Evolutionary conservation across 768 basidiomycete species (phyloP).

Genomic region (Agaricus subrufescens): DNA sequence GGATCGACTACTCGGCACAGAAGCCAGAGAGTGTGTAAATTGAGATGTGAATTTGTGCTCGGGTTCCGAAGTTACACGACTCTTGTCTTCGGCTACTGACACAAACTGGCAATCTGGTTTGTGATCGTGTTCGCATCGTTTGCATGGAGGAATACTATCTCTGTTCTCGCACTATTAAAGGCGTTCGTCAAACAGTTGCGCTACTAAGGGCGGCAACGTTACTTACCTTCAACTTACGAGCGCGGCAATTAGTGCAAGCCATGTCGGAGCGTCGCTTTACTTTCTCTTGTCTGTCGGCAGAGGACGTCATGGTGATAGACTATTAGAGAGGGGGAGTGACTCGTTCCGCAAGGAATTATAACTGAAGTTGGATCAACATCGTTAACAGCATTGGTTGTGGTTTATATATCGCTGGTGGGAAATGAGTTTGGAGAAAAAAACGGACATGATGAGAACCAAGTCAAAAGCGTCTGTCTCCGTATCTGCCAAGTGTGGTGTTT

Average conservation of each 20-base stretch:
- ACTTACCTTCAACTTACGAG: constrained; percentile 50
- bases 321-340: not conserved
- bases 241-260: constrained; percentile 52
- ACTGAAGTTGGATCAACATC: constrained; percentile 7
- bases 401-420: constrained; percentile 11
- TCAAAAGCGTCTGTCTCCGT: constrained; percentile 2
- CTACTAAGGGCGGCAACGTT: not conserved
- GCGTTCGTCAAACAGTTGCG: not conserved
- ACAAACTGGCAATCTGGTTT: constrained; percentile 34
- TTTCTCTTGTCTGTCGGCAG: constrained; percentile 9
- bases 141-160: constrained; percentile 27
- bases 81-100: constrained; percentile 29
- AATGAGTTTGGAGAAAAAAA: constrained; percentile 9
- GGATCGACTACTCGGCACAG: not conserved
- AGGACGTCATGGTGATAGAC: constrained; percentile 2
- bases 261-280: constrained; percentile 36
- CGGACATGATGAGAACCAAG: constrained; percentile 8
- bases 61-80: not conserved
- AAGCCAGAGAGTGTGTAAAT: not conserved
- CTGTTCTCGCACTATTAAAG: constrained; percentile 23
- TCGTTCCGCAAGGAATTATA: not conserved
- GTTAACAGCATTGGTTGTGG: constrained; percentile 6
- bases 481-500: constrained; percentile 9
- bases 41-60: not conserved
- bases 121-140: constrained; percentile 32